A percentile compares a stretch with the other conserved stretches of the same genome.
These are phyloP conservation scores for Lepidium africanum DNA, from an alignment of 345 rosid species.

Conservation along the genomic window DNA sequence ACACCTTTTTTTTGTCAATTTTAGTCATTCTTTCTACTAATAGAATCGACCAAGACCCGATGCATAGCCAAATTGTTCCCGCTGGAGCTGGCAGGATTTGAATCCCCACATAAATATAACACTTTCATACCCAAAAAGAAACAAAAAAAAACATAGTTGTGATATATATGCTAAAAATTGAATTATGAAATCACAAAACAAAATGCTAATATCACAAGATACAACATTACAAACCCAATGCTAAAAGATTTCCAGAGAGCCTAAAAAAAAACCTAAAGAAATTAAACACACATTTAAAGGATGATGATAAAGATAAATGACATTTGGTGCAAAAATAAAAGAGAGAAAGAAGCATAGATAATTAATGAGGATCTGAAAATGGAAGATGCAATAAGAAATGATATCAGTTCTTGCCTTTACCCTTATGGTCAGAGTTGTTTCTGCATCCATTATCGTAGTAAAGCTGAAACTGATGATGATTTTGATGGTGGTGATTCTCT, in stretches of 20 bases:
- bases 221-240: conserved; percentile 23
- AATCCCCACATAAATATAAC: no score
- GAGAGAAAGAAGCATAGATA: background rate
- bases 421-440: conserved; percentile 68
- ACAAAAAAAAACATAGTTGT: background rate
- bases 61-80: no score
- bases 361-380: background rate
- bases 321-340: conserved; percentile 2
- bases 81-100: no score
- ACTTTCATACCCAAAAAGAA: background rate
- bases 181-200: conserved; percentile 20
- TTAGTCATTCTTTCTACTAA: no score
- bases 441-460: conserved; percentile 66
- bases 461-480: conserved; percentile 74
- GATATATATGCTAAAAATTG: background rate
- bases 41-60: no score
- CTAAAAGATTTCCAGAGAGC: background rate
- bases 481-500: conserved; percentile 57
- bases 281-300: conserved; percentile 4
- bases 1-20: no score
- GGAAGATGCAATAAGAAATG: background rate
- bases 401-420: conserved; percentile 71
- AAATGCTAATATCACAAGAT: conserved; percentile 10
- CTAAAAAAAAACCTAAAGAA: conserved; percentile 1
- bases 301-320: background rate